Evolutionary conservation across 306 rosid species (phyloP).

Genomic region (Vicia sativa): DNA sequence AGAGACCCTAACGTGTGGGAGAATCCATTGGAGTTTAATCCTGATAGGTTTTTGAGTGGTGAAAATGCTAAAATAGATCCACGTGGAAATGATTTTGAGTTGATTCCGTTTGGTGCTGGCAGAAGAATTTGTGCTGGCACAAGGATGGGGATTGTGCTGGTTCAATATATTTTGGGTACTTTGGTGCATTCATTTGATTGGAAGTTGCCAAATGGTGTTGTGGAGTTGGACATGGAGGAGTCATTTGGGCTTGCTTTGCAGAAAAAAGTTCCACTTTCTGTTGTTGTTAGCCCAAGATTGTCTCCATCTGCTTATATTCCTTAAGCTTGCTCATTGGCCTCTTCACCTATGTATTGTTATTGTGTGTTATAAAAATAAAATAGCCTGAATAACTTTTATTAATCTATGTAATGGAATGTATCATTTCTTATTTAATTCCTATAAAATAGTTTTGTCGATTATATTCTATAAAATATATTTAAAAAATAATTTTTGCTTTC

Average conservation of each 20-base stretch:
- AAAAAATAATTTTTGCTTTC: no score
- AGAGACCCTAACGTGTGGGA: slow-evolving; percentile 60
- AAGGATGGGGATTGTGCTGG: slow-evolving; percentile 38
- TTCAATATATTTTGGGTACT: slow-evolving; percentile 41
- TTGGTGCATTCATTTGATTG: slow-evolving; percentile 42
- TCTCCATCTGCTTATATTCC: slow-evolving; percentile 24
- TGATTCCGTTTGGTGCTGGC: slow-evolving; percentile 54
- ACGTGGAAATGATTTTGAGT: slow-evolving; percentile 50
- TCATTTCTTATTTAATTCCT: no score
- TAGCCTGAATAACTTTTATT: no score
- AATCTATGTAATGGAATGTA: no score
- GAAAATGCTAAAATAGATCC: slow-evolving; percentile 43
- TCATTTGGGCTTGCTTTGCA: slow-evolving; percentile 40
- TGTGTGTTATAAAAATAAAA: no score
- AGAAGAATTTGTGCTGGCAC: slow-evolving; percentile 40
- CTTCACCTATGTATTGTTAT: background rate
- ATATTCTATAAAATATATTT: no score
- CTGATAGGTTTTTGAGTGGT: slow-evolving; percentile 47
- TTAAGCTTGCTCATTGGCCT: background rate
- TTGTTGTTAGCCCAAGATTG: slow-evolving; percentile 33
- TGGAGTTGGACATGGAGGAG: slow-evolving; percentile 40
- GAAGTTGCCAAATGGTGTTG: slow-evolving; percentile 24
- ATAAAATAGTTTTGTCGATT: no score
- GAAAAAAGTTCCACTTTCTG: slow-evolving; percentile 30
- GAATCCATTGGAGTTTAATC: slow-evolving; percentile 46